These are phyloP conservation scores for Epichloe festucae DNA, from an alignment of 2,329 filamentous ascomycete species.

Conservation along the genomic window DNA sequence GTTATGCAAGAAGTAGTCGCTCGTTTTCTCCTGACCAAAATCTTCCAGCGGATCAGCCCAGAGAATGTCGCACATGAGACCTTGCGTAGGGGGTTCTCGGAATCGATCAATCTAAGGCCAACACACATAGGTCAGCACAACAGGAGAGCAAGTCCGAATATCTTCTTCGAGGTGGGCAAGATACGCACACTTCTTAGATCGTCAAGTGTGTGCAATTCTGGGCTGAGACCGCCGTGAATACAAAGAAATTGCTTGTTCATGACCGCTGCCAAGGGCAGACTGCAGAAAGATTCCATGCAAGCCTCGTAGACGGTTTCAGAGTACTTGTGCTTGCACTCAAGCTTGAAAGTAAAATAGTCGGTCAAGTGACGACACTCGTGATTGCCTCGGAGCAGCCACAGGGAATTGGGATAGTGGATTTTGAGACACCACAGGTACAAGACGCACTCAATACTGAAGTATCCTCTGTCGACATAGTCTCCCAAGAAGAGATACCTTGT, in stretches of 20 bases:
- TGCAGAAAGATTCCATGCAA: slow-evolving; percentile 97
- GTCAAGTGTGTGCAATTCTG: slow-evolving; percentile 89
- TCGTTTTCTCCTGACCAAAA: slow-evolving; percentile 97
- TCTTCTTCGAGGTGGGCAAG: not conserved
- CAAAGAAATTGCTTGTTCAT: slow-evolving; percentile 99
- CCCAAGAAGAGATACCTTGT: slow-evolving; percentile 94
- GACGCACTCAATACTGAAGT: slow-evolving; percentile 99
- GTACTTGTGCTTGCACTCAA: slow-evolving; percentile 99
- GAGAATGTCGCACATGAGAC: slow-evolving; percentile 97
- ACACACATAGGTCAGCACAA: not conserved
- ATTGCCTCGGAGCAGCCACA: slow-evolving; percentile 95
- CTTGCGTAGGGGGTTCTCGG: slow-evolving; percentile 95
- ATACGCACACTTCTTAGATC: slow-evolving; percentile 72
- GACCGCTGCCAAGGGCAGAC: slow-evolving; percentile 80
- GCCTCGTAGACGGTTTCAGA: slow-evolving; percentile 92
- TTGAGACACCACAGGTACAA: slow-evolving; percentile 96
- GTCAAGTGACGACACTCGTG: slow-evolving; percentile 98
- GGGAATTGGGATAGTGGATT: slow-evolving; percentile 95
- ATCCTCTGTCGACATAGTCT: slow-evolving; percentile 95
- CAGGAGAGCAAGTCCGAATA: no score
- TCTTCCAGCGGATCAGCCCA: slow-evolving; percentile 98
- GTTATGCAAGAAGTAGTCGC: slow-evolving; percentile 95
- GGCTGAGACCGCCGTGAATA: slow-evolving; percentile 92
- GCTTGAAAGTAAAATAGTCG: slow-evolving; percentile 99
- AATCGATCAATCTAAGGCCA: slow-evolving; percentile 76